phyloP scores from a whole-genome alignment of 768 basidiomycete genomes.

The Hygrophorus pudorinus region DNA sequence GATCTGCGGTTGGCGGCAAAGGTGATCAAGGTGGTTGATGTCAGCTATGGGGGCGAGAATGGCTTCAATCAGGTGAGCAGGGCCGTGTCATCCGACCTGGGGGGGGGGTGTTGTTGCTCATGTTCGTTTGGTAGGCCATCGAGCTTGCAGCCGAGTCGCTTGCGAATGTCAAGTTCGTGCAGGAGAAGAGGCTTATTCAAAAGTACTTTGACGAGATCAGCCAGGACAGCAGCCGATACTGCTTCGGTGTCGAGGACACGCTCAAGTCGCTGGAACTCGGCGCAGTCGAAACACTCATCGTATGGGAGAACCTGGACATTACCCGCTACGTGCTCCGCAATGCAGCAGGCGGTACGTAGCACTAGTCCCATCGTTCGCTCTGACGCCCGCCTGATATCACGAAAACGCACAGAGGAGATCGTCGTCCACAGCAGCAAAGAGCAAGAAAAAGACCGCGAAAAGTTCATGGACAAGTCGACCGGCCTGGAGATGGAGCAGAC shows the following conservation, averaged over 20 bases:
- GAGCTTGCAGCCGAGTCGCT: conserved; percentile 94
- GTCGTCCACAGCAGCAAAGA: conserved; percentile 71
- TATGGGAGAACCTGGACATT: conserved; percentile 96
- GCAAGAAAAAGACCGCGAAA: conserved; percentile 88
- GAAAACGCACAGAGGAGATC: conserved; percentile 55
- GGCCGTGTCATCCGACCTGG: not conserved
- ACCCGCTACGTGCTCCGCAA: conserved; percentile 84
- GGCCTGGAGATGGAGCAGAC: conserved; percentile 91
- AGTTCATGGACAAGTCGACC: conserved; percentile 93
- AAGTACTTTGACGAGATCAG: conserved; percentile 99
- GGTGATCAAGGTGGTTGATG: conserved; percentile 97
- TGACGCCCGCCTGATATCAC: not conserved
- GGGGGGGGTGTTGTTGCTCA: conserved; percentile 6
- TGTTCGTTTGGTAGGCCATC: conserved; percentile 58
- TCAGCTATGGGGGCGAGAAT: conserved; percentile 97
- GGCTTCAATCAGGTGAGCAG: conserved; percentile 94
- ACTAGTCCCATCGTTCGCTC: too few relatives aligned
- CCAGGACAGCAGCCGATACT: conserved; percentile 91
- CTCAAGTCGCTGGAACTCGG: conserved; percentile 94
- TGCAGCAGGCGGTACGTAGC: conserved; percentile 77
- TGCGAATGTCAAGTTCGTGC: conserved; percentile 98
- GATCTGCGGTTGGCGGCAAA: conserved; percentile 82
- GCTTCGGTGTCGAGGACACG: conserved; percentile 96
- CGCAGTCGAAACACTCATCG: conserved; percentile 92
- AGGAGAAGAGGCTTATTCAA: conserved; percentile 97